phyloP scores from a whole-genome alignment of 2,329 filamentous ascomycete species.

The Orbilia oligospora region DNA sequence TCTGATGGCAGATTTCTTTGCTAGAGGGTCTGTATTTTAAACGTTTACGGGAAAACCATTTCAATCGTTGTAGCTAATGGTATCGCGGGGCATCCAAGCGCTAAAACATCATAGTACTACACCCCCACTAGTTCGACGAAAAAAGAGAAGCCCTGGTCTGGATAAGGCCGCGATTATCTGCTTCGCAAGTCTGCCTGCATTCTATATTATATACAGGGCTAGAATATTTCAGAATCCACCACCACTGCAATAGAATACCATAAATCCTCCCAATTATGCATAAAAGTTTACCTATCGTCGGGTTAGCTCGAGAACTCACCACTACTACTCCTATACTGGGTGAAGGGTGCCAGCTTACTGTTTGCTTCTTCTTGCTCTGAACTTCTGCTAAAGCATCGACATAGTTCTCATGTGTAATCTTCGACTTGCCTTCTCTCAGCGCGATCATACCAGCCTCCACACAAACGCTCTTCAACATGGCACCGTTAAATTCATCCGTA shows the following conservation, averaged over 20 bases:
- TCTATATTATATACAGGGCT: slow-evolving; percentile 56
- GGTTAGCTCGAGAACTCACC: slow-evolving; percentile 57
- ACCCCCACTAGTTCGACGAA: not conserved
- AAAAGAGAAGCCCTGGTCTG: not conserved
- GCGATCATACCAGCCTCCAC: slow-evolving; percentile 99
- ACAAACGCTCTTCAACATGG: slow-evolving; percentile 97
- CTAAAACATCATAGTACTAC: not conserved
- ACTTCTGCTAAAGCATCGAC: slow-evolving; percentile 98
- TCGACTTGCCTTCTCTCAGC: slow-evolving; percentile 90
- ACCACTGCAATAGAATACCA: slow-evolving; percentile 3
- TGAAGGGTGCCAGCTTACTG: slow-evolving; percentile 66
- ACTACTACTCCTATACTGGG: slow-evolving; percentile 64
- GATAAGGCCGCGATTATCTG: not conserved
- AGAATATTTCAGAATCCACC: slow-evolving; percentile 26
- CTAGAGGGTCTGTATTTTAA: no score
- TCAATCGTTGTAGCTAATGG: no score
- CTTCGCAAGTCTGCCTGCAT: slow-evolving; percentile 43
- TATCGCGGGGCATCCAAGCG: not conserved
- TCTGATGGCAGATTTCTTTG: no score
- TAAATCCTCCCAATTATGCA: slow-evolving; percentile 56
- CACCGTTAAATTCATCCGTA: slow-evolving; percentile 98
- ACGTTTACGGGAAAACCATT: no score
- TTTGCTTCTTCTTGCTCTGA: slow-evolving; percentile 94
- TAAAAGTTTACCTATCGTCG: slow-evolving; percentile 64
- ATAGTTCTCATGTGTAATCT: slow-evolving; percentile 98